Base-by-base conservation (phyloP, 345 rosid species). In the Orychophragmus violaceus region DNA sequence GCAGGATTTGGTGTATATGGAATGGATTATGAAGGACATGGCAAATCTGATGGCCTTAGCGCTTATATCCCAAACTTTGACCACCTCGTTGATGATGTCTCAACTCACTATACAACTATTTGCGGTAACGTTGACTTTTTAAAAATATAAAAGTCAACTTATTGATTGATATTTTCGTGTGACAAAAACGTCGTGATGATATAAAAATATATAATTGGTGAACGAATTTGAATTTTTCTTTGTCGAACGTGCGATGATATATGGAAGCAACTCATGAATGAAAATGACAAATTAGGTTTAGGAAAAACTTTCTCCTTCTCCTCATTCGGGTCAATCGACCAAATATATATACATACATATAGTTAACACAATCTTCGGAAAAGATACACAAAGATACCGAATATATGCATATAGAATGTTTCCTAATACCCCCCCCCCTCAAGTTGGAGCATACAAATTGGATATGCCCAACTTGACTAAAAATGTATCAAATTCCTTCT, bases 1-100 rank as follows among this genome's bases (percentile, higher is more conserved):
- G 82, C 77, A 3, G 96, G 96, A 1, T 90, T 49, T 72, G 94
- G 77, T 1, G 86, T 85, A 1, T 81, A 88, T 39, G 98, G 96
- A 13, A 85, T 93, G 14, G 98, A 93, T 75, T 90, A 83, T 37
- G 92, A 86, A 82, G 96, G 98, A 8, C 98, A 93, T 68, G 99
- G 99, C 41, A 88, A 85, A 70, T 93, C 99, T 25, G 65, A 36
- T 8, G 95, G 98, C 9, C 52, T 85, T 54, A 50, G 64, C 0
- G 87, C 71, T 51, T 85, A 74, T 41, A 29, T 93, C 21, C 50
- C 76, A 10, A 79, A 65, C 51, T 84, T 94, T 65, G 87, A 87
- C 11, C 42, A 65, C 25, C 56, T 90, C 13, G 78, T 86, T 49
- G 79, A 93, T 12, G 95, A 90, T 56, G 89, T 87, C 65, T 77